Conservation (phyloP, 768 basidiomycete genomes). For the Boletellus ananas region DNA sequence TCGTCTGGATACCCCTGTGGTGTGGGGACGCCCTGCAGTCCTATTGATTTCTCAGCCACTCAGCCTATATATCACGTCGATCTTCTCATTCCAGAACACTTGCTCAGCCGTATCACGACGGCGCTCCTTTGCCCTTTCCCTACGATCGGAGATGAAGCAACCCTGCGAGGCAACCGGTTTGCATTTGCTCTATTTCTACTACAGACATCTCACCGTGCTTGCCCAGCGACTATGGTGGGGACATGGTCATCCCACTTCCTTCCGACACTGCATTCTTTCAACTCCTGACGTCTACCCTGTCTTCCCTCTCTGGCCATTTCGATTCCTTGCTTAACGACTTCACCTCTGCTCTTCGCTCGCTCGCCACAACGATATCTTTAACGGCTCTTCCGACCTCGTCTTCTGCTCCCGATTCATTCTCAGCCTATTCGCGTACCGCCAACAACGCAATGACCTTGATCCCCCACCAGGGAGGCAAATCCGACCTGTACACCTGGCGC, state of each 20-base stretch:
- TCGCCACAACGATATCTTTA: slow-evolving; percentile 39
- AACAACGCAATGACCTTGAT: slow-evolving; percentile 31
- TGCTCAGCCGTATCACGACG: slow-evolving; percentile 3
- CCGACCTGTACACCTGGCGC: slow-evolving; percentile 84
- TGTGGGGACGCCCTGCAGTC: background rate
- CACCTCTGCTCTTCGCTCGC: slow-evolving; percentile 40
- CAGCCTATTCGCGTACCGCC: slow-evolving; percentile 27
- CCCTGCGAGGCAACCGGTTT: slow-evolving; percentile 3
- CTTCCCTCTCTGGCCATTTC: slow-evolving; percentile 53
- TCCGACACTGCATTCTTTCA: slow-evolving; percentile 80
- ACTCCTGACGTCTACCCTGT: slow-evolving; percentile 58
- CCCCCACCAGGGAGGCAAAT: slow-evolving; percentile 34
- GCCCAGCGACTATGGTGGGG: slow-evolving; percentile 25
- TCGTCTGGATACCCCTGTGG: slow-evolving; percentile 32
- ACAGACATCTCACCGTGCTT: background rate
- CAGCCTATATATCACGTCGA: slow-evolving; percentile 11
- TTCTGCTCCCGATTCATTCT: slow-evolving; percentile 29
- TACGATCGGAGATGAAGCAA: background rate
- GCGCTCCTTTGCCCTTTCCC: slow-evolving; percentile 3
- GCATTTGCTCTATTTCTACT: background rate
- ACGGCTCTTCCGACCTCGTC: slow-evolving; percentile 33
- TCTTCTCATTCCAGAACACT: slow-evolving; percentile 11
- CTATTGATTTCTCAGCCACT: background rate
- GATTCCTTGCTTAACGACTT: slow-evolving; percentile 49
- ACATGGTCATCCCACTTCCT: slow-evolving; percentile 75